Conservation (phyloP, 2,329 filamentous ascomycete species). For the Trichoderma afroharzianum region DNA sequence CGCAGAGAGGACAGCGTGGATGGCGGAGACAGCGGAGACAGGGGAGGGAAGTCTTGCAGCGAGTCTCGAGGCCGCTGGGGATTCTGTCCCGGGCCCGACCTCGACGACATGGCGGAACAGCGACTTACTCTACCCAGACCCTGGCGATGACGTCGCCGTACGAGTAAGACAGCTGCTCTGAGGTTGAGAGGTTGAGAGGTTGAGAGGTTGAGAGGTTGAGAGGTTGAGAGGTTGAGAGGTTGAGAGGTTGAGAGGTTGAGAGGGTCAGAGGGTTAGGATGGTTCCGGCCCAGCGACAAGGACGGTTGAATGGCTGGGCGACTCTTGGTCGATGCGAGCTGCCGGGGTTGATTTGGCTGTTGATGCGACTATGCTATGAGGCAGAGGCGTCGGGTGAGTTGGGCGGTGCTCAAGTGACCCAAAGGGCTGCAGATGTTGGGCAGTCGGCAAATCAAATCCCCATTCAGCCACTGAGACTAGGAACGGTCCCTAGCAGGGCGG, state of each 20-base stretch:
- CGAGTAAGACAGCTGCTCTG: not conserved
- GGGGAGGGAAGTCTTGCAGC: constrained; percentile 31
- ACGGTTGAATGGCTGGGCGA: not conserved
- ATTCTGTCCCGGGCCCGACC: constrained; percentile 31
- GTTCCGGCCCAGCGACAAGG: not conserved
- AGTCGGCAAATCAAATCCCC: not conserved
- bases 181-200: not conserved
- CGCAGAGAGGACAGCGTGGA: constrained; percentile 30
- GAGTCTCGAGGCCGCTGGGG: constrained; percentile 31
- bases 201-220: not conserved
- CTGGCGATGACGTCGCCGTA: not conserved
- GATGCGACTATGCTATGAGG: not conserved
- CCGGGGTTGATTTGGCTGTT: not conserved
- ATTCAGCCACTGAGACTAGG: not conserved
- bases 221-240: not conserved
- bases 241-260: not conserved
- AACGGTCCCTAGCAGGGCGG: not conserved
- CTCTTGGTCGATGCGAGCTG: not conserved
- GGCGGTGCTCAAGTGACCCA: constrained; percentile 12
- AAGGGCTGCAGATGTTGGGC: not conserved
- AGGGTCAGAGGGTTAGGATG: not conserved
- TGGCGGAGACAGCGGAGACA: constrained; percentile 32
- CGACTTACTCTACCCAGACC: not conserved
- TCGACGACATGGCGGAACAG: constrained; percentile 30
- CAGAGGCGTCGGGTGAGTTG: constrained; percentile 11